Conservation (phyloP, 371 early-diverging fungal species). For the Mortierella sp. region DNA sequence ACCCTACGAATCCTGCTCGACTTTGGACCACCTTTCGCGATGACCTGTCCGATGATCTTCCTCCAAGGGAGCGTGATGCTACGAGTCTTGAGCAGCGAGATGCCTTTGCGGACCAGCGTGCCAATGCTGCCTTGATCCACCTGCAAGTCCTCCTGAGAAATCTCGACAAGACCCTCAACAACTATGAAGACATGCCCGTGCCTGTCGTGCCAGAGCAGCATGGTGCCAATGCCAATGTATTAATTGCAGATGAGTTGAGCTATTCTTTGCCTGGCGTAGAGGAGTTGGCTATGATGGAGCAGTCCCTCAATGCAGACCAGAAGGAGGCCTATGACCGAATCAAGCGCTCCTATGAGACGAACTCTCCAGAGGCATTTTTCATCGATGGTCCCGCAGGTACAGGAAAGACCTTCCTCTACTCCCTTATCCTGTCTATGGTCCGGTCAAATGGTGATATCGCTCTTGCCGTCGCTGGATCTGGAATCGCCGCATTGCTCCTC, state of each 20-base stretch:
- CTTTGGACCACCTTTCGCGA: conserved; percentile 4
- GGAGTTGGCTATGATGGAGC: neutral
- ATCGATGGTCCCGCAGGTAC: conserved; percentile 37
- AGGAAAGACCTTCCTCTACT: conserved; percentile 20
- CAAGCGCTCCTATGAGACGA: too few species aligned
- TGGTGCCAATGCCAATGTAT: too few species aligned
- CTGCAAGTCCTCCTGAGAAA: neutral
- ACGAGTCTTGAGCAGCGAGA: too few species aligned
- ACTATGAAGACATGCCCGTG: too few species aligned
- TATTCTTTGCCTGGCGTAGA: too few species aligned
- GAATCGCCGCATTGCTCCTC: conserved; percentile 51
- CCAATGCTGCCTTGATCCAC: neutral
- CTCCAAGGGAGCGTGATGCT: too few species aligned
- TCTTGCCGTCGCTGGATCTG: conserved; percentile 6
- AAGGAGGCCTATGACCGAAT: too few species aligned
- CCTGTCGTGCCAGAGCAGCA: too few species aligned
- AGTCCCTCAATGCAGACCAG: too few species aligned
- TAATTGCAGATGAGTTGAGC: too few species aligned
- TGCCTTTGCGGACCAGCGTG: too few species aligned
- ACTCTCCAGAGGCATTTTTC: neutral
- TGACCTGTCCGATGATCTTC: too few species aligned
- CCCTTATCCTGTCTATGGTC: neutral
- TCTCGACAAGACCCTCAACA: neutral
- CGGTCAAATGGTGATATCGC: neutral
- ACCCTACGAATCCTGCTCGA: conserved; percentile 7